A percentile compares a stretch with the other conserved stretches of the same genome.
Evolutionary conservation across 1,284 basidiomycete genomes (phyloP).

Genomic region (Trichosporon ovoides): DNA sequence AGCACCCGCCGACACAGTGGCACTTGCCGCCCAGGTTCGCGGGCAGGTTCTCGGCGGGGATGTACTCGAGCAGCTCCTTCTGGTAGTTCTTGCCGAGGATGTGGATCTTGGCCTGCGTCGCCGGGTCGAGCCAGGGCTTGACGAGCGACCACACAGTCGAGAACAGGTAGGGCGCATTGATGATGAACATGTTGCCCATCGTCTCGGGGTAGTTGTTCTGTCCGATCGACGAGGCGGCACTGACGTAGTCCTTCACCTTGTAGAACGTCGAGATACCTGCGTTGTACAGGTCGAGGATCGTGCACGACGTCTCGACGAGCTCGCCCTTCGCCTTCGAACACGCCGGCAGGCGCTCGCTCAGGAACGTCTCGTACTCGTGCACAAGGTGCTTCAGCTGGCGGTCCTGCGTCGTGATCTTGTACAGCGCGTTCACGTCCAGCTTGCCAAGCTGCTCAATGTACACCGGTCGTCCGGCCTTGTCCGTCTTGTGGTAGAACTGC

Average conservation of each 20-base stretch:
- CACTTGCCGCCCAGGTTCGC: constrained; percentile 79
- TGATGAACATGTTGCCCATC: constrained; percentile 96
- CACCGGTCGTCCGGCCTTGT: constrained; percentile 92
- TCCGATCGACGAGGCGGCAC: constrained; percentile 69
- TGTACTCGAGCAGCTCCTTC: constrained; percentile 68
- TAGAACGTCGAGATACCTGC: constrained; percentile 81
- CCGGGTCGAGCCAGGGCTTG: constrained; percentile 92
- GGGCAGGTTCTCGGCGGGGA: constrained; percentile 77
- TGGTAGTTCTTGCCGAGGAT: constrained; percentile 65
- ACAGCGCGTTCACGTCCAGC: constrained; percentile 79
- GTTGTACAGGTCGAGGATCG: constrained; percentile 85
- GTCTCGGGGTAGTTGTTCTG: constrained; percentile 89
- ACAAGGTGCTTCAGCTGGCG: constrained; percentile 86
- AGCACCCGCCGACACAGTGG: constrained; percentile 73
- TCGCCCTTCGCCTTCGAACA: constrained; percentile 65
- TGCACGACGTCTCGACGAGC: constrained; percentile 96
- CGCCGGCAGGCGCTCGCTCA: constrained; percentile 72
- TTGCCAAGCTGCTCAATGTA: constrained; percentile 92
- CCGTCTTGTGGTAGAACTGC: constrained; percentile 92
- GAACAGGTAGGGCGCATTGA: constrained; percentile 91
- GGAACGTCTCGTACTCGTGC: constrained; percentile 88
- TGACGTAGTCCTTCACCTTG: constrained; percentile 88
- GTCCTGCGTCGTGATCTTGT: constrained; percentile 74
- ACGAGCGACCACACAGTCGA: constrained; percentile 81
- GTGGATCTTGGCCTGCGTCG: constrained; percentile 87